Conservation (phyloP, 2,329 filamentous ascomycete genomes). For the Aspergillus felis region DNA sequence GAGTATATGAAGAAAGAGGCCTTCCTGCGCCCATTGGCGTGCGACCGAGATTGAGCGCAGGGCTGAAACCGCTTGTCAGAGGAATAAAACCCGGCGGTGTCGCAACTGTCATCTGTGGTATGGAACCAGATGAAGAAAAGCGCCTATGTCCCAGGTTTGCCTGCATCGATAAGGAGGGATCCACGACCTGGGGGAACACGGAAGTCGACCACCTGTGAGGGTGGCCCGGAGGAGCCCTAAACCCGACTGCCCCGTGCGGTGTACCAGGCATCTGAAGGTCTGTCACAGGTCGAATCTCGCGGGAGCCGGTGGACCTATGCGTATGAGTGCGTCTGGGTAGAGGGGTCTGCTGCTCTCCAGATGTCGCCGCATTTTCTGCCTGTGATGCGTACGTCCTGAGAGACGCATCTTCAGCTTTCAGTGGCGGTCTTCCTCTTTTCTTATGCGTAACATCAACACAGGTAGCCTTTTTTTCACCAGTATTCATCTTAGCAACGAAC, state of each 20-base stretch:
- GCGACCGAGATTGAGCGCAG: slow-evolving; percentile 18
- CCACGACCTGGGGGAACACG: slow-evolving; percentile 27
- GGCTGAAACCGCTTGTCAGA: slow-evolving; percentile 24
- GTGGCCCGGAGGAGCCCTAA: slow-evolving; percentile 20
- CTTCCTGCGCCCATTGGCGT: slow-evolving; percentile 22
- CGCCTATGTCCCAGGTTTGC: slow-evolving; percentile 25
- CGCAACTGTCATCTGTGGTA: slow-evolving; percentile 20
- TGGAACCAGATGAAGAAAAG: slow-evolving; percentile 31
- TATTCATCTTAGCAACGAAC: background rate
- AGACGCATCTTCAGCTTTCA: slow-evolving; percentile 41
- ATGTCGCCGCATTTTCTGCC: slow-evolving; percentile 22
- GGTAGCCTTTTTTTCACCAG: slow-evolving; percentile 27
- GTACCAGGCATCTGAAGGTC: slow-evolving; percentile 30
- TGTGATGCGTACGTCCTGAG: slow-evolving; percentile 29
- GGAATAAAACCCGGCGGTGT: slow-evolving; percentile 26
- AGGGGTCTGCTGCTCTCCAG: slow-evolving; percentile 23
- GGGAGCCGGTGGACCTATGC: slow-evolving; percentile 35
- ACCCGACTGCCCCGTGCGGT: slow-evolving; percentile 14
- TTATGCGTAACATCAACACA: slow-evolving; percentile 47
- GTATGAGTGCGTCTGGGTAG: slow-evolving; percentile 21
- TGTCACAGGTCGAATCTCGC: slow-evolving; percentile 36
- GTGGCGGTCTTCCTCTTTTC: slow-evolving; percentile 42
- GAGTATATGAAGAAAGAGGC: slow-evolving; percentile 24
- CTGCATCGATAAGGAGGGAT: slow-evolving; percentile 23
- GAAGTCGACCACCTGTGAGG: slow-evolving; percentile 31